phyloP scores from a whole-genome alignment of 164 flowering plant genomes.

The Sedum album region DNA sequence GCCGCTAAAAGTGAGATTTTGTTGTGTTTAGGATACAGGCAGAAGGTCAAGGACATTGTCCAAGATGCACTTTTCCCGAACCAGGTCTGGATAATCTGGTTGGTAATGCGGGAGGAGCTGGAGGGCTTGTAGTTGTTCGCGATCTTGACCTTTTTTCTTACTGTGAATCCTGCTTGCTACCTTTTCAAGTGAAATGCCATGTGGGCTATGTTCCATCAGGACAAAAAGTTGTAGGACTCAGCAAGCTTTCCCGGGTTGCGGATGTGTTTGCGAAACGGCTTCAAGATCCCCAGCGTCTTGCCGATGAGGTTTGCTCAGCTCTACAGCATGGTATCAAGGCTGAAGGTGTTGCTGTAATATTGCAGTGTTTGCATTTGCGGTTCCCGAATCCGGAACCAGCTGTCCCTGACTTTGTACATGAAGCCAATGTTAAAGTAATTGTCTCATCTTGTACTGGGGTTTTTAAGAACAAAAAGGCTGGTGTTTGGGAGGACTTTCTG shows the following conservation, averaged over 20 bases:
- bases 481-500: slow-evolving; percentile 61
- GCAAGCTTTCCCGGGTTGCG: slow-evolving; percentile 67
- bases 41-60: slow-evolving; percentile 68
- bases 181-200: slow-evolving; percentile 85
- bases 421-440: slow-evolving; percentile 37
- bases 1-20: neutral
- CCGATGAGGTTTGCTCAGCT: slow-evolving; percentile 69
- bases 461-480: slow-evolving; percentile 47
- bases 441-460: slow-evolving; percentile 70
- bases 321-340: slow-evolving; percentile 65
- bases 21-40: slow-evolving; percentile 50
- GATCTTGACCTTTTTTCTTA: slow-evolving; percentile 83
- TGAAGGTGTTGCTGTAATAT: slow-evolving; percentile 74
- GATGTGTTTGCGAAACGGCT: slow-evolving; percentile 86
- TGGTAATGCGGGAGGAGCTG: slow-evolving; percentile 86
- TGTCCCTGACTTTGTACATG: slow-evolving; percentile 25
- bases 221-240: slow-evolving; percentile 73
- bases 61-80: slow-evolving; percentile 85
- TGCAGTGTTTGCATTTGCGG: slow-evolving; percentile 72
- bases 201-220: slow-evolving; percentile 87
- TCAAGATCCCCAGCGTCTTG: slow-evolving; percentile 80
- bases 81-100: slow-evolving; percentile 56
- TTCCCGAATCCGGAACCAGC: slow-evolving; percentile 41
- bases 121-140: slow-evolving; percentile 84
- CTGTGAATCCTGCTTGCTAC: slow-evolving; percentile 92